These are phyloP conservation scores for Penicillium flavigenum DNA, from an alignment of 495 filamentous ascomycete genomes.

Conservation along the genomic window DNA sequence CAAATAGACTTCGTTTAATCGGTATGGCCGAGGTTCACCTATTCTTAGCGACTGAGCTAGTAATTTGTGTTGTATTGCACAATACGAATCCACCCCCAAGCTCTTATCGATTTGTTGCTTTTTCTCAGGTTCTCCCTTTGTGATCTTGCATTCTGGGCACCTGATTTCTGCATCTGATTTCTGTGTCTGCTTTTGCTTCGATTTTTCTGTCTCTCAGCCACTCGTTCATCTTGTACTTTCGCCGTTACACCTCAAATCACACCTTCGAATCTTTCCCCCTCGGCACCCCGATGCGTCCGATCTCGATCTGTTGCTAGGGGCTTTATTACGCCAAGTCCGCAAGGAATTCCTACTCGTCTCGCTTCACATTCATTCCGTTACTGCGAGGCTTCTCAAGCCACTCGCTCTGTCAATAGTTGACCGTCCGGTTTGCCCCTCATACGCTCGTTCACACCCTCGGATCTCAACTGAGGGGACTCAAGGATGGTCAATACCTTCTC, in stretches of 20 bases:
- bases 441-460: slow-evolving; percentile 20
- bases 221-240: slow-evolving; percentile 7
- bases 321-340: slow-evolving; percentile 21
- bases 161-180: not conserved
- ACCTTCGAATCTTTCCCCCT: not conserved
- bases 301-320: slow-evolving; percentile 23
- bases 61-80: slow-evolving; percentile 11
- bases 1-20: not conserved
- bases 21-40: slow-evolving; percentile 11
- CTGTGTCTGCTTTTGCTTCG: slow-evolving; percentile 3
- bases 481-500: slow-evolving; percentile 42
- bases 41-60: slow-evolving; percentile 15
- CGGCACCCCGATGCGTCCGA: slow-evolving; percentile 9
- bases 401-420: slow-evolving; percentile 8
- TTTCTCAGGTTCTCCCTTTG: slow-evolving; percentile 8
- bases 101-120: slow-evolving; percentile 18
- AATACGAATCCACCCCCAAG: slow-evolving; percentile 12
- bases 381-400: slow-evolving; percentile 9
- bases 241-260: not conserved
- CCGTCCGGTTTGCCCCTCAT: slow-evolving; percentile 15
- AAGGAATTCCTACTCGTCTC: slow-evolving; percentile 33
- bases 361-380: slow-evolving; percentile 27
- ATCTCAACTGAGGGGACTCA: slow-evolving; percentile 24
- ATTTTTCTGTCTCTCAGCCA: not conserved
- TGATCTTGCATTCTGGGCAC: slow-evolving; percentile 3